phyloP scores from a whole-genome alignment of 2,329 filamentous ascomycete genomes.

The Claviceps sp. region DNA sequence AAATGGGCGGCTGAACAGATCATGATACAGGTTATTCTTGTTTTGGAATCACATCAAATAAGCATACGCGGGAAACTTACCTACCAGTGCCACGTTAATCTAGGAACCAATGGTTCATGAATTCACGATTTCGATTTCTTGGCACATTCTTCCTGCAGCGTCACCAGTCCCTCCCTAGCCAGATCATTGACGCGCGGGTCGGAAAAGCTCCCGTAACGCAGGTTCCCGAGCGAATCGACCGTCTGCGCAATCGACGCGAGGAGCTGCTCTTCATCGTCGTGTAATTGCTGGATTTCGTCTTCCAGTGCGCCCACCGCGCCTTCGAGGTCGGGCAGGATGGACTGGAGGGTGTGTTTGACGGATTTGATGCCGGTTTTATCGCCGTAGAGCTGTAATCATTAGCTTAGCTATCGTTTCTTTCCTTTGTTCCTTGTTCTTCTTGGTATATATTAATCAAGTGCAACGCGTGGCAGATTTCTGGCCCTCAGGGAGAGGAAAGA shows the following conservation, averaged over 20 bases:
- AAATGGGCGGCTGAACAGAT: neutral
- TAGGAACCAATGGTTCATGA: neutral
- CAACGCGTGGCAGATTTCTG: too few relatives aligned
- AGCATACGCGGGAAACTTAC: neutral
- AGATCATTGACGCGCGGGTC: constrained; percentile 51
- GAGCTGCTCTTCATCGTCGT: constrained; percentile 49
- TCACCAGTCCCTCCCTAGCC: constrained; percentile 50
- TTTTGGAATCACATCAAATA: neutral
- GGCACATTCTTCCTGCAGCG: constrained; percentile 46
- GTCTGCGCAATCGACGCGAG: constrained; percentile 49
- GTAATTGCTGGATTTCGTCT: constrained; percentile 50
- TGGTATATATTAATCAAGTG: too few relatives aligned
- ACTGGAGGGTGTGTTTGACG: constrained; percentile 45
- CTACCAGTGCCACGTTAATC: neutral
- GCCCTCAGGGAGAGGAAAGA: too few relatives aligned
- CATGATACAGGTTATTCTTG: neutral
- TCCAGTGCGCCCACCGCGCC: constrained; percentile 52
- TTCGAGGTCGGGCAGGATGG: constrained; percentile 57
- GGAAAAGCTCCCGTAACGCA: constrained; percentile 65
- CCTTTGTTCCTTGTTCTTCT: neutral
- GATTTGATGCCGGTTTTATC: constrained; percentile 28
- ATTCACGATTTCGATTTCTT: constrained; percentile 18
- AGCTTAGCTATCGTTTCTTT: too few relatives aligned
- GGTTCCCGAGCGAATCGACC: constrained; percentile 64
- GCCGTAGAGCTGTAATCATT: constrained; percentile 42